A percentile compares a stretch with the other conserved stretches of the same genome.
These are phyloP conservation scores for Eruca vesicaria DNA, from an alignment of 441 rosid species.

Conservation along the genomic window DNA sequence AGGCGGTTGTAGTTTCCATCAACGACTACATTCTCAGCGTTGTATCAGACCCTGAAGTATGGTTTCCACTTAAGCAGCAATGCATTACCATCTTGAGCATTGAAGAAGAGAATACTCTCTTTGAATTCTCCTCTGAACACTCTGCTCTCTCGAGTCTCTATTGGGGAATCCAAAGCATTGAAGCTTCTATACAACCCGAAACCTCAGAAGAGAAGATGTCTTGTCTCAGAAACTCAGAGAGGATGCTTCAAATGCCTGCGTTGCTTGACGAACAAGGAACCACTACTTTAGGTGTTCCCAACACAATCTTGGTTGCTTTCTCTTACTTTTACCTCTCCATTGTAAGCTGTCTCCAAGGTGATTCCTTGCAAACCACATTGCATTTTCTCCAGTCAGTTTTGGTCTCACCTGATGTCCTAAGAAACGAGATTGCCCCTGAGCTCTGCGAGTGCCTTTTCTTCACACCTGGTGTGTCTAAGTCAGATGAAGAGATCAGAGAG, in stretches of 20 bases:
- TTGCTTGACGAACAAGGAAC: slow-evolving; percentile 73
- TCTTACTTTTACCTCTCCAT: slow-evolving; percentile 76
- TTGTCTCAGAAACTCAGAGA: slow-evolving; percentile 55
- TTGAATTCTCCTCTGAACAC: slow-evolving; percentile 73
- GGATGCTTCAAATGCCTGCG: slow-evolving; percentile 89
- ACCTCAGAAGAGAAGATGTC: slow-evolving; percentile 36
- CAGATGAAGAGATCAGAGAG: slow-evolving; percentile 44
- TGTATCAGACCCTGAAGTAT: slow-evolving; percentile 30
- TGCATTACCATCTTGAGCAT: slow-evolving; percentile 48
- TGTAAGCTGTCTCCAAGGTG: slow-evolving; percentile 62
- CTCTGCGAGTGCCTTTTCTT: slow-evolving; percentile 53
- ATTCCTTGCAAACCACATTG: slow-evolving; percentile 74
- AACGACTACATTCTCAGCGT: slow-evolving; percentile 43
- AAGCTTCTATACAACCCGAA: slow-evolving; percentile 49
- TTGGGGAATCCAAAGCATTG: slow-evolving; percentile 72
- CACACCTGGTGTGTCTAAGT: slow-evolving; percentile 3
- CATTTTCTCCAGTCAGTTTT: slow-evolving; percentile 75
- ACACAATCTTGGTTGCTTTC: slow-evolving; percentile 56
- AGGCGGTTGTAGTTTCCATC: slow-evolving; percentile 43
- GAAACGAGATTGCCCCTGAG: slow-evolving; percentile 49
- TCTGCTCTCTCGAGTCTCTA: slow-evolving; percentile 70
- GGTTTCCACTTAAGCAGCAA: slow-evolving; percentile 45
- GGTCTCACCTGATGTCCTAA: slow-evolving; percentile 59
- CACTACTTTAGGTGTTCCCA: slow-evolving; percentile 59
- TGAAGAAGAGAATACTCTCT: slow-evolving; percentile 40